Percentiles rank a stretch among this genome's conserved stretches.
Evolutionary conservation across 305 asterid genomes (phyloP).

Genomic region (Fraxinus sp.): DNA sequence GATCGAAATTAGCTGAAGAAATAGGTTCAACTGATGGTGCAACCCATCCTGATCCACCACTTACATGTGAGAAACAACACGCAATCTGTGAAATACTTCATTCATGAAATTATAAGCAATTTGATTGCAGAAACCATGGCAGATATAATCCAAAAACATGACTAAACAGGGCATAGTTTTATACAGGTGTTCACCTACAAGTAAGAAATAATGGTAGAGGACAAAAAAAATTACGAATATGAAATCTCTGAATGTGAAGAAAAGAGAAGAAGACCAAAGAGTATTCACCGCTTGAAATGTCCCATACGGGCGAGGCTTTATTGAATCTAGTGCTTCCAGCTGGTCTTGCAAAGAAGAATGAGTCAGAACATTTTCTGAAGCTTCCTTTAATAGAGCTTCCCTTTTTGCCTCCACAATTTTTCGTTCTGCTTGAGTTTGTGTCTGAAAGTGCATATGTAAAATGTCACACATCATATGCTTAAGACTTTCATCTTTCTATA

Average conservation of each 20-base stretch:
- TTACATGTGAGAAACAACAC: not conserved
- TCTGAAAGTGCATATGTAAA: constrained; percentile 40
- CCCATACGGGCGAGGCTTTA: constrained; percentile 78
- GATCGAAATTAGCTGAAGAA: not conserved
- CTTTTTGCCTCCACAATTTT: constrained; percentile 71
- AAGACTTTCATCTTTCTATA: not conserved
- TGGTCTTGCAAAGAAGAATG: constrained; percentile 49
- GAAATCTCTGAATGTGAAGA: constrained; percentile 13
- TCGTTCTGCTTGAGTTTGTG: constrained; percentile 88
- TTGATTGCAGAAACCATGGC: not conserved
- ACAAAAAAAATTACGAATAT: constrained; percentile 3
- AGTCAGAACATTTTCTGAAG: constrained; percentile 39
- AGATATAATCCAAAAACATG: not conserved
- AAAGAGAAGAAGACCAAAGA: constrained; percentile 27
- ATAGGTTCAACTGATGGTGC: not conserved
- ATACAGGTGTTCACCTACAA: not conserved
- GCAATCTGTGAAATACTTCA: not conserved
- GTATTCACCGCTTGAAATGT: constrained; percentile 68
- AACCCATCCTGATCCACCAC: not conserved
- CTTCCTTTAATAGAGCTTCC: constrained; percentile 66
- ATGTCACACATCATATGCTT: constrained; percentile 20
- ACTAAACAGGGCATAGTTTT: not conserved
- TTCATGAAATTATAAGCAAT: not conserved
- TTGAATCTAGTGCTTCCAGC: constrained; percentile 62
- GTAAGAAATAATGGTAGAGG: not conserved